Evolutionary conservation across 2,329 filamentous ascomycete genomes (phyloP).

Genomic region (Colletotrichum siamense): DNA sequence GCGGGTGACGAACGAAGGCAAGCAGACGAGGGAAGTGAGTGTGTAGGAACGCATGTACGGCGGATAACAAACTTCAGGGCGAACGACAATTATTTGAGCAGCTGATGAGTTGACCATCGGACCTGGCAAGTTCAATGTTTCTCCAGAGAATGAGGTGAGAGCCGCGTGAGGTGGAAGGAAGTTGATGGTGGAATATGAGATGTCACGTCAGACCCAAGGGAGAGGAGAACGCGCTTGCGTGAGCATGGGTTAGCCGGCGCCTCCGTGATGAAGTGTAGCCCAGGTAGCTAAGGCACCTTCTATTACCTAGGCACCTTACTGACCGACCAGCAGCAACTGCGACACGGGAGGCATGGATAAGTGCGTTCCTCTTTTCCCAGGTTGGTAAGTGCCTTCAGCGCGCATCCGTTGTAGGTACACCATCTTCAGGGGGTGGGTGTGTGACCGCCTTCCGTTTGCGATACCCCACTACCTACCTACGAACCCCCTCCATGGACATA

Average conservation of each 20-base stretch:
- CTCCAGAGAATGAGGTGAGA: neutral
- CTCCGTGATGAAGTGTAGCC: neutral
- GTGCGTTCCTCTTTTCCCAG: neutral
- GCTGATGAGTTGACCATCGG: neutral
- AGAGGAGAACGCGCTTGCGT: neutral
- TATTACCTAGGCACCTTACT: neutral
- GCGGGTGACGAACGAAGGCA: neutral
- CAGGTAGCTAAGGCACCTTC: neutral
- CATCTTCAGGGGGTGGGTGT: neutral
- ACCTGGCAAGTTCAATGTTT: neutral
- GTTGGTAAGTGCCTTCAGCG: neutral
- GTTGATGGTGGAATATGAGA: neutral
- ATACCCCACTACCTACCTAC: neutral
- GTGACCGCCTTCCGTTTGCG: slow-evolving; percentile 19
- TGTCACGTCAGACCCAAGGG: neutral
- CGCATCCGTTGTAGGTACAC: neutral
- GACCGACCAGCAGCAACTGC: neutral
- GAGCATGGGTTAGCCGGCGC: neutral
- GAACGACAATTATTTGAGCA: neutral
- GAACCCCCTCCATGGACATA: slow-evolving; percentile 1
- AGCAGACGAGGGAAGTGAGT: neutral
- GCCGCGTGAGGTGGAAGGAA: neutral
- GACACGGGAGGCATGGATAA: neutral
- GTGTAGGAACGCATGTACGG: neutral
- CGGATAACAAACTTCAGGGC: neutral